A percentile compares a stretch with the other conserved stretches of the same genome.
Evolutionary conservation across 2,329 filamentous ascomycete genomes (phyloP).

Genomic region (Talaromyces islandicus): DNA sequence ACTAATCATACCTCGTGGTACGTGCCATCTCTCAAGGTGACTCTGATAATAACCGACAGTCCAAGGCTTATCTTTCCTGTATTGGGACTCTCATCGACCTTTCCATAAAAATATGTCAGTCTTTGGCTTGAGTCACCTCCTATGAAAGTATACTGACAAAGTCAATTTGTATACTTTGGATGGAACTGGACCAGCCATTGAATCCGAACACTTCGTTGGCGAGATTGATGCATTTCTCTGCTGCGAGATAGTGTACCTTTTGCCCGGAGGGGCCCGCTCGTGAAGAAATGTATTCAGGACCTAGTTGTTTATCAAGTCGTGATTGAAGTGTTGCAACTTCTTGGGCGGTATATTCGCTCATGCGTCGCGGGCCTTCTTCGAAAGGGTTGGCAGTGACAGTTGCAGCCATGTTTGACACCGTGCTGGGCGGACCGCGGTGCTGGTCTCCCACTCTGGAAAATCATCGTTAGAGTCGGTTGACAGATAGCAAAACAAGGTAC

Average conservation of each 20-base stretch:
- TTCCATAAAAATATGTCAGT: neutral
- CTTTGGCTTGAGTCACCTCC: neutral
- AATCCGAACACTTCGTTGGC: slow-evolving; percentile 96
- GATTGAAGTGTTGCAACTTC: slow-evolving; percentile 85
- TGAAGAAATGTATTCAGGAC: slow-evolving; percentile 90
- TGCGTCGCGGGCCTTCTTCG: slow-evolving; percentile 60
- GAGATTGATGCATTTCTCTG: slow-evolving; percentile 91
- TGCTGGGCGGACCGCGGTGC: slow-evolving; percentile 42
- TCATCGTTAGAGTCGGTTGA: slow-evolving; percentile 8
- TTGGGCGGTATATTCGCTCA: slow-evolving; percentile 78
- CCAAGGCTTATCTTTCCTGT: slow-evolving; percentile 78
- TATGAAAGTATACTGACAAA: slow-evolving; percentile 54
- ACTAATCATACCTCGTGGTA: slow-evolving; percentile 64
- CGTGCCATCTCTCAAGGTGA: slow-evolving; percentile 88
- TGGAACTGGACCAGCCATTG: slow-evolving; percentile 96
- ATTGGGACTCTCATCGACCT: slow-evolving; percentile 73
- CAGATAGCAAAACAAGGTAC: slow-evolving; percentile 11
- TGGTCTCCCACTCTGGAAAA: slow-evolving; percentile 61
- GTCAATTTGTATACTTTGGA: slow-evolving; percentile 90
- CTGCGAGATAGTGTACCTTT: slow-evolving; percentile 89
- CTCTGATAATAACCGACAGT: slow-evolving; percentile 80
- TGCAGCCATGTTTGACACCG: slow-evolving; percentile 22
- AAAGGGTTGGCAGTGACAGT: slow-evolving; percentile 65
- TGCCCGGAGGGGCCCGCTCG: slow-evolving; percentile 75
- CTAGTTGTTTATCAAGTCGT: slow-evolving; percentile 85